Evolutionary conservation across 805 yeast genomes (phyloP).

Genomic region (Lachancea fermentati): DNA sequence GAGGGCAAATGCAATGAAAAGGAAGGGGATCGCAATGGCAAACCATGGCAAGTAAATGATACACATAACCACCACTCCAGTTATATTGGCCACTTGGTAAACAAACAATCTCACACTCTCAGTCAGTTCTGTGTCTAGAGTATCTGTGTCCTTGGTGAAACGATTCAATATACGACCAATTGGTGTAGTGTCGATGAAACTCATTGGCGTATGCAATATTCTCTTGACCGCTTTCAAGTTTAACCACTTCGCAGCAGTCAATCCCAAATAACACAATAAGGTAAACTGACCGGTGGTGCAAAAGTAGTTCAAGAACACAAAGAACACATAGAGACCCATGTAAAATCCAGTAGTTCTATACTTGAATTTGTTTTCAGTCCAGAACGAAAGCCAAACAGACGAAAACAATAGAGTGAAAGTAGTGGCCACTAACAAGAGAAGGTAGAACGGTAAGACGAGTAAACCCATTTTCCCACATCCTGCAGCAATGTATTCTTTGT

Average conservation of each 20-base stretch:
- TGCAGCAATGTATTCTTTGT: slow-evolving; percentile 43
- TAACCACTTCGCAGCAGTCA: slow-evolving; percentile 49
- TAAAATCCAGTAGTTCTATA: slow-evolving; percentile 49
- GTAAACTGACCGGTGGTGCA: slow-evolving; percentile 37
- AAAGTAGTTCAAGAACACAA: slow-evolving; percentile 42
- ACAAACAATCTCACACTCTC: slow-evolving; percentile 62
- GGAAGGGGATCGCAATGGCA: slow-evolving; percentile 62
- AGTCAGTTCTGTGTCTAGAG: slow-evolving; percentile 71
- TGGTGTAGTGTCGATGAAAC: slow-evolving; percentile 80
- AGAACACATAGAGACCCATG: slow-evolving; percentile 70
- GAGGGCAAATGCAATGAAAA: slow-evolving; percentile 40
- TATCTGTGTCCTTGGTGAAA: slow-evolving; percentile 84
- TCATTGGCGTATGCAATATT: slow-evolving; percentile 74
- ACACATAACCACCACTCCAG: slow-evolving; percentile 64
- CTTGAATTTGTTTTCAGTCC: slow-evolving; percentile 59
- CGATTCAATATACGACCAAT: slow-evolving; percentile 81
- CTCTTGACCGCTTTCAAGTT: slow-evolving; percentile 56
- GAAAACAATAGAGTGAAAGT: slow-evolving; percentile 31
- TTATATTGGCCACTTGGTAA: slow-evolving; percentile 46
- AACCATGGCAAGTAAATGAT: slow-evolving; percentile 74
- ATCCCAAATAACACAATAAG: slow-evolving; percentile 36
- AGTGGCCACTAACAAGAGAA: slow-evolving; percentile 21
- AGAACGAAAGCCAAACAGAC: slow-evolving; percentile 70
- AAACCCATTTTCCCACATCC: slow-evolving; percentile 47
- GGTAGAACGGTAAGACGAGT: slow-evolving; percentile 19